Base-by-base conservation (phyloP, 2,329 filamentous ascomycete species). In the Zopfia rhizophila region DNA sequence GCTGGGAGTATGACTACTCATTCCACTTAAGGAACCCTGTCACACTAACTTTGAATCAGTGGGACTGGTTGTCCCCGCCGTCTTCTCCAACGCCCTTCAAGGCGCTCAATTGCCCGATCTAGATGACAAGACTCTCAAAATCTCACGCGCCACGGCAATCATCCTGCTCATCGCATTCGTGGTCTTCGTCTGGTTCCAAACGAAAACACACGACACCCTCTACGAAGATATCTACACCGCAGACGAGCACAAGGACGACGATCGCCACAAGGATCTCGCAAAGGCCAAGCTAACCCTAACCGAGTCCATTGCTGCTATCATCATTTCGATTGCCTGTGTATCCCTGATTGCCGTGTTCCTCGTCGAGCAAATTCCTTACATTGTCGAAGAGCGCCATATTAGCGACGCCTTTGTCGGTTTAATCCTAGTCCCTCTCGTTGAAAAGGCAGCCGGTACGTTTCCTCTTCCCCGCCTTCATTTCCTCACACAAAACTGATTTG, bases 401-500 rank as follows among this genome's bases (percentile, higher is more conserved):
- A 70, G 61, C 13, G 72, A 75, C 51, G 65, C 79, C 21, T 87
- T 86, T 53, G 74, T 86, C 51, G 83, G 90, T 60, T 76, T 95
- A 25, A 93, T 94, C 55, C 79, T 95, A 1, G 82, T 94, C 4
- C 87, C 89, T 3, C 79, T 95, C 0, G 90, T 94, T 5, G 91
- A 95, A 66, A 95, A 96, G 72, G 86, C 88, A 3, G 90, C 90
- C 10, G 65, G 65, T 68, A 59, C 18, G 58, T 52, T 14, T 7
- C 7, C 13, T 31, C 22, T 21, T 7, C 13, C 7, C 11, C 7
- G 12, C 2, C n/a, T 3, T n/a, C 7, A 2, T 22, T 13, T 12
- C 12, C 5, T 8, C 12, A 27, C 5, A 8, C 56, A 24, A 60
- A 36, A 42, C 37, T 52, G 17, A 35, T 4, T 3, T 11, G 7